A percentile compares a stretch with the other conserved stretches of the same genome.
These are phyloP conservation scores for Craterostigma plantagineum DNA, from an alignment of 257 asterid genomes.

Conservation along the genomic window DNA sequence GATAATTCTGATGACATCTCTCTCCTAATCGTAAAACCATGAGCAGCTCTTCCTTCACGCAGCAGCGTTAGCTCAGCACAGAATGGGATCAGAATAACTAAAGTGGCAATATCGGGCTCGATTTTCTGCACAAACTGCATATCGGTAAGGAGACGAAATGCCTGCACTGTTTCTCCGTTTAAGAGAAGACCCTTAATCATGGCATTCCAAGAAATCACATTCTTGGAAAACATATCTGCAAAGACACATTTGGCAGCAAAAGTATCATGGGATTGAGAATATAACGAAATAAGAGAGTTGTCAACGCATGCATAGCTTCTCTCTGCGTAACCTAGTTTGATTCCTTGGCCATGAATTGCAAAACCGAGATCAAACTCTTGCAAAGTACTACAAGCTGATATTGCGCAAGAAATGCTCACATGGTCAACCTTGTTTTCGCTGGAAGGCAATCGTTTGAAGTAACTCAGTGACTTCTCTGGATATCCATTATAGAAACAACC, in stretches of 20 bases:
- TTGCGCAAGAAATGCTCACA: constrained; percentile 41
- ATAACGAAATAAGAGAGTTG: constrained; percentile 53
- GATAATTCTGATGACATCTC: constrained; percentile 24
- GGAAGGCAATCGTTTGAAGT: constrained; percentile 25
- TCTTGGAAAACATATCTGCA: constrained; percentile 18
- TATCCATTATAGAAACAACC: constrained; percentile 27
- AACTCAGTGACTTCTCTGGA: constrained; percentile 26
- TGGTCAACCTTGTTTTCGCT: constrained; percentile 19
- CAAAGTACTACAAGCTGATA: constrained; percentile 33
- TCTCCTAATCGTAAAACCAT: constrained; percentile 37
- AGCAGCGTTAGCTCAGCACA: constrained; percentile 33
- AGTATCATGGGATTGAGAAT: constrained; percentile 19
- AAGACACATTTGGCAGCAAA: constrained; percentile 26
- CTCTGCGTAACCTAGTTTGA: constrained; percentile 27
- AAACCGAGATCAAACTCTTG: constrained; percentile 24
- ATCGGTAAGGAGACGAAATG: constrained; percentile 21
- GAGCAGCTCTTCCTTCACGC: constrained; percentile 40
- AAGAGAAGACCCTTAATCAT: constrained; percentile 36
- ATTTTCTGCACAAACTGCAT: constrained; percentile 34
- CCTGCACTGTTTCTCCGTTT: constrained; percentile 19
- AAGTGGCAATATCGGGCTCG: constrained; percentile 34
- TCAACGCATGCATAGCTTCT: constrained; percentile 22
- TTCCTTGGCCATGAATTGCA: constrained; percentile 29
- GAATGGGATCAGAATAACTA: constrained; percentile 24
- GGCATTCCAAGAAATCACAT: constrained; percentile 56